Conservation (phyloP, 768 basidiomycete genomes). For the Omphalotus guepiniiformis region DNA sequence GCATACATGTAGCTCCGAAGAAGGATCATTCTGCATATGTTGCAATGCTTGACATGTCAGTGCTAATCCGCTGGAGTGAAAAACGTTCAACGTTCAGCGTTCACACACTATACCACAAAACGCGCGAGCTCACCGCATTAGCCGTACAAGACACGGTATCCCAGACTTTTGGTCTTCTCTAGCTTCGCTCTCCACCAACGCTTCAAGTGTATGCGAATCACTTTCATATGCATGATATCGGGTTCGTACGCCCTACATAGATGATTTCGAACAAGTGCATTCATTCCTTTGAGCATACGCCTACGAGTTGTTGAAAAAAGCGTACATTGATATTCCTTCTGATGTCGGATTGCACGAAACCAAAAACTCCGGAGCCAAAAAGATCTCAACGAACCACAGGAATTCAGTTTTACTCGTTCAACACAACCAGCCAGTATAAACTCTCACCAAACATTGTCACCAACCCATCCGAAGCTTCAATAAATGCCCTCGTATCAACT, state of each 20-base stretch:
- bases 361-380: slow-evolving; percentile 64
- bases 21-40: slow-evolving; percentile 53
- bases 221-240: slow-evolving; percentile 41
- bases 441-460: slow-evolving; percentile 63
- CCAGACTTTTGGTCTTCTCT: slow-evolving; percentile 41
- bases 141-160: slow-evolving; percentile 59
- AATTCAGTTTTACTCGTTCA: slow-evolving; percentile 10
- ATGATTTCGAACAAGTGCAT: slow-evolving; percentile 10
- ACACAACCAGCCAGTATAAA: slow-evolving; percentile 8
- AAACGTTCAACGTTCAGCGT: neutral
- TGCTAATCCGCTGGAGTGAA: slow-evolving; percentile 51
- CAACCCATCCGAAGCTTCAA: slow-evolving; percentile 87
- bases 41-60: slow-evolving; percentile 68
- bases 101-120: slow-evolving; percentile 9
- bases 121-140: slow-evolving; percentile 50
- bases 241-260: slow-evolving; percentile 56
- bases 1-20: slow-evolving; percentile 56
- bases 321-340: slow-evolving; percentile 60
- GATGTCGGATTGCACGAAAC: slow-evolving; percentile 70
- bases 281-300: neutral
- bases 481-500: slow-evolving; percentile 75
- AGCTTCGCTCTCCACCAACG: slow-evolving; percentile 50
- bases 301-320: slow-evolving; percentile 14
- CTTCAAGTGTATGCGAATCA: slow-evolving; percentile 54
- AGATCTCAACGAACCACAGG: slow-evolving; percentile 42